Percentiles rank a stretch among this genome's conserved stretches.
Evolutionary conservation across 2,329 filamentous ascomycete genomes (phyloP).

Genomic region (Penicillium sp.): DNA sequence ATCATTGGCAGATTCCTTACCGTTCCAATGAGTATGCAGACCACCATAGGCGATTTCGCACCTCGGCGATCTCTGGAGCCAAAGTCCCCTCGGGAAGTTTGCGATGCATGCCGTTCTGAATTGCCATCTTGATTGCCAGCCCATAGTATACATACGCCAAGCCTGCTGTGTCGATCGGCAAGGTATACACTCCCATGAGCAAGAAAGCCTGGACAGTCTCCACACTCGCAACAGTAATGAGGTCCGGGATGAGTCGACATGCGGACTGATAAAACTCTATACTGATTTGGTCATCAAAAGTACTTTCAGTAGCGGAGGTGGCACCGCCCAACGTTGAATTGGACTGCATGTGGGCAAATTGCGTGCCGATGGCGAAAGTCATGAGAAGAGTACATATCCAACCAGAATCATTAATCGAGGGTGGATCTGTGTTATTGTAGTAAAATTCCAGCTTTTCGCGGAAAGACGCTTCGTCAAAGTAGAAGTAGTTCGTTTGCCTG

Average conservation of each 20-base stretch:
- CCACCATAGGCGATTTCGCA: constrained; percentile 1
- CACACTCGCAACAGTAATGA: constrained; percentile 56
- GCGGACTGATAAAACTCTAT: constrained; percentile 38
- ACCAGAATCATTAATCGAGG: constrained; percentile 33
- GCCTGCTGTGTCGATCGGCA: constrained; percentile 50
- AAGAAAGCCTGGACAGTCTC: constrained; percentile 59
- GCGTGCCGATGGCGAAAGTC: constrained; percentile 43
- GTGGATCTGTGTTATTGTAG: neutral
- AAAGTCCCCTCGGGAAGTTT: neutral
- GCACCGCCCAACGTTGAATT: constrained; percentile 4
- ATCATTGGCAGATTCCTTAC: neutral
- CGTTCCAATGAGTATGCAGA: constrained; percentile 1
- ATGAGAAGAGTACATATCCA: constrained; percentile 39
- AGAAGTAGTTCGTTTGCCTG: neutral
- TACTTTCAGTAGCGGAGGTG: neutral
- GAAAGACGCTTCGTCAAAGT: neutral
- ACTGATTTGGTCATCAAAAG: neutral
- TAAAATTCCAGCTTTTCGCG: neutral
- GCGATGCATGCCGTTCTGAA: neutral
- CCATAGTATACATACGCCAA: neutral
- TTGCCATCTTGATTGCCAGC: neutral
- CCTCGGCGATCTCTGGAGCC: neutral
- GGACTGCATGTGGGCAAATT: constrained; percentile 41
- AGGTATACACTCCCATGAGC: constrained; percentile 32
- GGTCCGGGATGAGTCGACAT: constrained; percentile 55